Base-by-base conservation (phyloP, 2,329 filamentous ascomycete genomes). In the Cercospora citrullina region DNA sequence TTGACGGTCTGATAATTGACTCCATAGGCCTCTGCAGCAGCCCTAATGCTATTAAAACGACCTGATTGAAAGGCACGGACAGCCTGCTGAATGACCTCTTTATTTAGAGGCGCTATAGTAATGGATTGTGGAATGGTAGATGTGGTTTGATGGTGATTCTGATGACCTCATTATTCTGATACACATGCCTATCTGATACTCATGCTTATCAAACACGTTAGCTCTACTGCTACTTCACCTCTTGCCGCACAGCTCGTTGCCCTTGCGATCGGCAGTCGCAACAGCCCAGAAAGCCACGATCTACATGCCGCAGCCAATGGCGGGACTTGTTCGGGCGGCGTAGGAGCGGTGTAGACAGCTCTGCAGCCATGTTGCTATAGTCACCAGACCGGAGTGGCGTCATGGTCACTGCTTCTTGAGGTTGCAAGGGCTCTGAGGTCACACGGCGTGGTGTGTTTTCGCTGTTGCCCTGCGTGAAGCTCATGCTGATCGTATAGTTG, bases 361-460 rank as follows among this genome's bases (percentile, higher is more conserved):
- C 26, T 58, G 53, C 45, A 33, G 53, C 26, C 30, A 58, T 21
- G n/a, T 28, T 10, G n/a, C 53, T 21, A 58, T 31, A 30, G 53
- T 58, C 53, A 58, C 53, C 53, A 26, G 53, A 58, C 53, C 53
- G 10, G 2, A 31, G 59, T 48, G 59, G 36, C 59, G 59, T 61
- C 33, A 61, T 57, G 23, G 26, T 23, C 48, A 53, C 48, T 53
- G 48, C 58, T 36, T 16, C 18, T 18, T 51, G 18, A 12, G 59
- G 39, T 23, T 23, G 59, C 12, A 42, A 45, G 42, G 21, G 18
- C 23, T 45, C 31, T 42, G 59, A 48, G 59, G 60, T 63, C 60
- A 63, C 60, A 63, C 60, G 60, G 42, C 18, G 45, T 51, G 23
- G 18, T 51, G 30, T 31, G 53, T 33, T n/a, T 42, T 58, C 53